These are phyloP conservation scores for Hericium coralloides DNA, from an alignment of 768 basidiomycete genomes.

Conservation along the genomic window DNA sequence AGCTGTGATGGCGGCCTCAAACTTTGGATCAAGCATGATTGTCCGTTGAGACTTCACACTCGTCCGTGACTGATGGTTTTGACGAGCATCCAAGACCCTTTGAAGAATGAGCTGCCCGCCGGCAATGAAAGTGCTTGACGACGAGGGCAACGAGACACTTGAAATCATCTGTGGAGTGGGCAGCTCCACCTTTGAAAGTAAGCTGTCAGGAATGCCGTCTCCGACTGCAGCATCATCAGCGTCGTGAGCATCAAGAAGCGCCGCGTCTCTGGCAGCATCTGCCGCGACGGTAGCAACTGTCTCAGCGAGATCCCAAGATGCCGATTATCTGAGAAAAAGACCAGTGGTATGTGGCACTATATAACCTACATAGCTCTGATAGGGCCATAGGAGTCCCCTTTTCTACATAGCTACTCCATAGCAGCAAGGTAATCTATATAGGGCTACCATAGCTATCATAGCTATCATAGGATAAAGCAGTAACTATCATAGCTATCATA, in stretches of 20 bases:
- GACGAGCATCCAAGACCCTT: neutral
- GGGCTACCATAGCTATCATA: too few species aligned
- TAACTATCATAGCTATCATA: too few species aligned
- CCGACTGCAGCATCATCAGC: neutral
- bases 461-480: too few species aligned
- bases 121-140: neutral
- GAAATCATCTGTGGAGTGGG: neutral
- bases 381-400: too few species aligned
- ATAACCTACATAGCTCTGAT: too few species aligned
- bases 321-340: too few species aligned
- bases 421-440: too few species aligned
- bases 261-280: neutral
- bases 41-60: neutral
- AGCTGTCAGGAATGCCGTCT: neutral
- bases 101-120: neutral
- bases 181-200: neutral
- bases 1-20: constrained; percentile 30
- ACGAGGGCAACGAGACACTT: too few species aligned
- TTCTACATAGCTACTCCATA: neutral
- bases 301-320: neutral
- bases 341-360: too few species aligned
- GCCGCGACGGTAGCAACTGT: neutral
- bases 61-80: neutral
- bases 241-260: neutral
- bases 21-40: neutral